These are phyloP conservation scores for Daldinia caldariorum DNA, from an alignment of 495 filamentous ascomycete species.

Conservation along the genomic window DNA sequence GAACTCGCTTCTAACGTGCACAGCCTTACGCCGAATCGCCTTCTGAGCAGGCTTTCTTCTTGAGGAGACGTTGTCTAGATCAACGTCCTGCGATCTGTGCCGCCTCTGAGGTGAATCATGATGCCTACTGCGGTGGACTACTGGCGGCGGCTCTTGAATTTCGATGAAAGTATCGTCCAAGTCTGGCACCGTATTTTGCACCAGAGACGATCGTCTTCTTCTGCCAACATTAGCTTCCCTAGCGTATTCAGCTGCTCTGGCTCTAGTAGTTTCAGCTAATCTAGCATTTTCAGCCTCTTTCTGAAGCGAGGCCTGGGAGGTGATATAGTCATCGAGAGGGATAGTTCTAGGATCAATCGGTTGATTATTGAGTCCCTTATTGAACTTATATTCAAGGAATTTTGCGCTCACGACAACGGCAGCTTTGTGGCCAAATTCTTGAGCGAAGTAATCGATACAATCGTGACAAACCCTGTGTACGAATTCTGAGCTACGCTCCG, in stretches of 20 bases:
- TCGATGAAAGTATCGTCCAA: background rate
- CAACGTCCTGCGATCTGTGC: background rate
- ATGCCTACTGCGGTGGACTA: slow-evolving; percentile 12
- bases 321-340: slow-evolving; percentile 14
- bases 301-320: background rate
- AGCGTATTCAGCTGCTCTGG: background rate
- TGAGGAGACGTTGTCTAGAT: background rate
- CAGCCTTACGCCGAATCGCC: slow-evolving; percentile 1
- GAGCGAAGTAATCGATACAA: slow-evolving; percentile 33
- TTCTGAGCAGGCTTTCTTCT: background rate
- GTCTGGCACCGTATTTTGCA: background rate
- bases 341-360: slow-evolving; percentile 35
- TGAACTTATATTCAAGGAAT: slow-evolving; percentile 40
- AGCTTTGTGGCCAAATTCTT: slow-evolving; percentile 23
- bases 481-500: background rate
- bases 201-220: background rate
- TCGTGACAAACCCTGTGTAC: slow-evolving; percentile 26
- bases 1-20: background rate
- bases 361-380: slow-evolving; percentile 13
- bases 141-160: slow-evolving; percentile 14
- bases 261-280: background rate
- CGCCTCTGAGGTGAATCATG: background rate
- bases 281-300: background rate
- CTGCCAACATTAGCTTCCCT: background rate
- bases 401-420: slow-evolving; percentile 21